Base-by-base conservation (phyloP, 2,329 filamentous ascomycete species). In the Raffaelea deltoideospora region DNA sequence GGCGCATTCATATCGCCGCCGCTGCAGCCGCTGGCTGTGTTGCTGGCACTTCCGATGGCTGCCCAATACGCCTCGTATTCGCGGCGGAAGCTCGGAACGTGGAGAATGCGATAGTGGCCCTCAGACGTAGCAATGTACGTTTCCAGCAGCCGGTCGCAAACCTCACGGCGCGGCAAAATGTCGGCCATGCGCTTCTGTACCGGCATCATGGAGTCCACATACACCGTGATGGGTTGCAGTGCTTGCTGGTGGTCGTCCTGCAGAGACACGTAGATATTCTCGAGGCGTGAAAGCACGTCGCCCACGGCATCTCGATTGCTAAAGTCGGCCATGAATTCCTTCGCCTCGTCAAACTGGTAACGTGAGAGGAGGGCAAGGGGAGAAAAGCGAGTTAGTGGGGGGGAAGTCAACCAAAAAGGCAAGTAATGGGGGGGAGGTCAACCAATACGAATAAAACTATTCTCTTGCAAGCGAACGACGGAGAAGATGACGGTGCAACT, bases 161-260 rank as follows among this genome's bases (percentile, higher is more conserved):
- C 60, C 1, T 53, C 40, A 46, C 60, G 43, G 23, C 59, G 62
- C 1, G 69, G 69, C 15, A 72, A 46, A 13, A 72, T 68, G 39
- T 72, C 67, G 22, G 58, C 60, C 69, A 73, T 73, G 33, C 69
- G 65, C 48, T 69, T 69, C 39, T 63, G 62, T 3, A 72, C 59
- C 0, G 69, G 67, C 48, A 69, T 66, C 55, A 71, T 66, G n/a
- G 67, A 72, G 45, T 72, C 66, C 21, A 71, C 67, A 45, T 65
- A 72, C 23, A 72, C 67, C 3, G 65, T 58, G 31, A 72, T 70
- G 1, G 69, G 67, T 5, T 61, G 52, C 29, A 69, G 51, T 0
- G 58, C 59, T 44, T 62, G 61, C 37, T 54, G 54, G 45, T 65
- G 60, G 22, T 67, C 61, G 34, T 64, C 59, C 43, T 65, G 63